Evolutionary conservation across 2,329 filamentous ascomycete genomes (phyloP), one percentile per base, ranked within the genome.

Genomic region (Alternaria gaisen): DNA sequence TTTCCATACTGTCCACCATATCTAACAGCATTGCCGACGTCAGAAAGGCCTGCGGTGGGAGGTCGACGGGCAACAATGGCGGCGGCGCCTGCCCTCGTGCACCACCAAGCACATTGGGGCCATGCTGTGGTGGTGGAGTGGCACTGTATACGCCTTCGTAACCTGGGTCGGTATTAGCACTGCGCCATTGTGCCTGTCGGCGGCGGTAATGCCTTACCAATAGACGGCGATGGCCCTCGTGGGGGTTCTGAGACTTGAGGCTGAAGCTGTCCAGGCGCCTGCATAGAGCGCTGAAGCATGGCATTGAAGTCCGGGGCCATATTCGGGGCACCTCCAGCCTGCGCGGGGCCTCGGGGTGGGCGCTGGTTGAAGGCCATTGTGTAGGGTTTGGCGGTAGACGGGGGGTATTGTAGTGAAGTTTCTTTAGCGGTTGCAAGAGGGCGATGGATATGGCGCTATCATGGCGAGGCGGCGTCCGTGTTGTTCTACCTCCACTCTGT

Each of bases 1-100:
- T 54, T 48, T 26, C 24, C 72, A 61, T 72, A 98, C 94, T 99
- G 83, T 99, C 95, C 72, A 95, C 98, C 74, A 99, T 86, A 79
- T 99, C 95, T 60, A 99, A 84, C 60, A 99, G 84, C 83, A 98
- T 95, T 56, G 95, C 94, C 32, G 95, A 95, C 32, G 95, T 99
- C 18, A 95, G 97, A 82, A 99, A 99, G 91, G 98, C 97, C 83
- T 99, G 94, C 61, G 94, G 94, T 14, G 92, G 92, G 40, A 94
- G 83, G 43, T 77, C 76, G 32, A 73, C 53, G 26, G 74, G 74
- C 7, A 76, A 65, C 38, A 77, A 69, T 12, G 66, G 69, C 55
- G 70, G 73, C 3, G 72, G 64, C 9, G 63, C 61, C 7, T 60
- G 48, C 24, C 60, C 67, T 60, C 72, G 51, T 55, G 67, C 73